Evolutionary conservation across 306 rosid species (phyloP).

Genomic region (Medicago arabica): DNA sequence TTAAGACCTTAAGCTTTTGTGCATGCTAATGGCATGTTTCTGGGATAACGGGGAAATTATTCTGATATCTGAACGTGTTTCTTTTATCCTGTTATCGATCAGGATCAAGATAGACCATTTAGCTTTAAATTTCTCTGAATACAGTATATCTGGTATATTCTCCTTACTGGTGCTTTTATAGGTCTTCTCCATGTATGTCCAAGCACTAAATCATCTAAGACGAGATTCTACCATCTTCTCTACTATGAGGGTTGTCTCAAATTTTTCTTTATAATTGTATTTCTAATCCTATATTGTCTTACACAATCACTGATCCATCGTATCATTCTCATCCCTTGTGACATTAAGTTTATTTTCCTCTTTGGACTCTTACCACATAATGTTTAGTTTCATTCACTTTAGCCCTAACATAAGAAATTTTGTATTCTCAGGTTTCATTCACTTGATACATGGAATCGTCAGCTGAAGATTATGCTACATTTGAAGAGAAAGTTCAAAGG

Average conservation of each 20-base stretch:
- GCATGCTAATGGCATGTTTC: constrained; percentile 19
- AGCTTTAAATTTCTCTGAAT: not conserved
- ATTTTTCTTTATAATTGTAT: not conserved
- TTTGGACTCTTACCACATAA: not conserved
- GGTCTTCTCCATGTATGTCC: not conserved
- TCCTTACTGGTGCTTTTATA: not conserved
- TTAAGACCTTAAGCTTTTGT: not conserved
- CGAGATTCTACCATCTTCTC: not conserved
- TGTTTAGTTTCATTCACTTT: not conserved
- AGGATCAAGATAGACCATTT: not conserved
- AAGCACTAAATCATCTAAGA: not conserved
- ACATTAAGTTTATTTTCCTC: not conserved
- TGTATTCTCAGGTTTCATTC: constrained; percentile 44
- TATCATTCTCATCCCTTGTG: not conserved
- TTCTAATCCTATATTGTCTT: not conserved
- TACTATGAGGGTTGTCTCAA: not conserved
- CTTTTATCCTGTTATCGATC: not conserved
- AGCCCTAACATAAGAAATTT: not conserved
- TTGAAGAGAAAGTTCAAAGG: constrained; percentile 65
- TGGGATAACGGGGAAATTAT: constrained; percentile 11
- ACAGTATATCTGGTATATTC: not conserved
- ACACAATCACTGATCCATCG: not conserved
- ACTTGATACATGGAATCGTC: constrained; percentile 55
- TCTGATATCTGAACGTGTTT: not conserved
- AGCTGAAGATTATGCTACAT: constrained; percentile 58